Evolutionary conservation across 306 rosid species (phyloP).

Genomic region (Prunus mume): DNA sequence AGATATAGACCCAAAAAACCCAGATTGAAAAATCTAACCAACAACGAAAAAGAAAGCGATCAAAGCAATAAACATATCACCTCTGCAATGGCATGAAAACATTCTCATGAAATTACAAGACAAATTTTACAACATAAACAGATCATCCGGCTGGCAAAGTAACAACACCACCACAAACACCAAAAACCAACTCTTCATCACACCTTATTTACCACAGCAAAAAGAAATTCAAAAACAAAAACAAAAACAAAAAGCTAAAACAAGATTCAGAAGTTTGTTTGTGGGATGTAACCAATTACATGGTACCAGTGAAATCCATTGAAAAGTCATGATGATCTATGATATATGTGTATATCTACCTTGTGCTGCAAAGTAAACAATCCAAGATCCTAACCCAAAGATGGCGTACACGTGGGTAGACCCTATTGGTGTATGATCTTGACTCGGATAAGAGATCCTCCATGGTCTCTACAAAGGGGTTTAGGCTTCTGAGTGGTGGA

Average conservation of each 20-base stretch:
- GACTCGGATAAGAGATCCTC: conserved; percentile 59
- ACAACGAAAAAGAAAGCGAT: background rate
- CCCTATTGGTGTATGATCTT: conserved; percentile 36
- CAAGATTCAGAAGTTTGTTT: background rate
- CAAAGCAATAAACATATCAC: background rate
- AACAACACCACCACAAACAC: background rate
- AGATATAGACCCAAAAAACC: too few species aligned
- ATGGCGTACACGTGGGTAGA: conserved; percentile 57
- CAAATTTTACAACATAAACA: conserved; percentile 6
- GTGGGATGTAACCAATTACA: background rate
- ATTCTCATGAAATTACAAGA: background rate
- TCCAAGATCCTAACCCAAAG: conserved; percentile 68
- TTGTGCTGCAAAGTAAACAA: conserved; percentile 55
- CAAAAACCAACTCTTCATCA: background rate
- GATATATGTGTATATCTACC: conserved; percentile 25
- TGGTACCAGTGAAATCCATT: background rate
- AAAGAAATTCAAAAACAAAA: background rate
- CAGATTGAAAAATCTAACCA: background rate
- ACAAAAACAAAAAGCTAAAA: background rate
- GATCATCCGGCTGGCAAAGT: conserved; percentile 8
- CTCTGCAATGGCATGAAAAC: conserved; percentile 1
- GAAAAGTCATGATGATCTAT: background rate
- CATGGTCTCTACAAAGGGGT: conserved; percentile 64
- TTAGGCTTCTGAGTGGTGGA: conserved; percentile 78
- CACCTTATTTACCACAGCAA: background rate